Percentiles rank a stretch among this genome's conserved stretches.
phyloP scores from a whole-genome alignment of 768 basidiomycete genomes.

The Trametes maxima region DNA sequence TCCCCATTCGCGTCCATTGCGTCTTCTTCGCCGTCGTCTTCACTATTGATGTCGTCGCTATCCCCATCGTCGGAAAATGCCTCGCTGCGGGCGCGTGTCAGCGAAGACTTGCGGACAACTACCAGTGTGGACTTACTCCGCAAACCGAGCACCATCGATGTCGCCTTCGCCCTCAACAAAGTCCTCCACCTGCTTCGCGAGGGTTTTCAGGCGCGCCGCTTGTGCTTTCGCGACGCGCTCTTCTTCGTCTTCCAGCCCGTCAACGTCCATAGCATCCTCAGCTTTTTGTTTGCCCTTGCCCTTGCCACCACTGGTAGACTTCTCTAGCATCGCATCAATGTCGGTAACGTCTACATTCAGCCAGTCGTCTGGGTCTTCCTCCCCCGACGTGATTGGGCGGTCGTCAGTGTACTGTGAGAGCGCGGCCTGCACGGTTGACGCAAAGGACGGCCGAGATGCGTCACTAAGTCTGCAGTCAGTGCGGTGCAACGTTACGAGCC shows the following conservation, averaged over 20 bases:
- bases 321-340: conserved; percentile 73
- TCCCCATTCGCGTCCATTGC: conserved; percentile 41
- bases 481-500: background rate
- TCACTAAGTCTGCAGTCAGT: conserved; percentile 40
- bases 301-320: conserved; percentile 32
- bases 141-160: conserved; percentile 85
- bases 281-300: conserved; percentile 19
- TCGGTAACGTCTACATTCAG: conserved; percentile 74
- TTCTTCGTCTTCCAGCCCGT: conserved; percentile 43
- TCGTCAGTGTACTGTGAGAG: conserved; percentile 46
- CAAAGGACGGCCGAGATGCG: conserved; percentile 73
- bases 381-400: conserved; percentile 30
- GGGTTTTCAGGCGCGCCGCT: conserved; percentile 66
- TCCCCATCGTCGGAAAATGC: conserved; percentile 63
- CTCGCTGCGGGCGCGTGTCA: conserved; percentile 49
- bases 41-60: conserved; percentile 45
- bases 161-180: conserved; percentile 93
- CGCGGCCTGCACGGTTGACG: conserved; percentile 67
- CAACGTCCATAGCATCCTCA: conserved; percentile 54
- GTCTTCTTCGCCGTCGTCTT: conserved; percentile 36
- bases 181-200: conserved; percentile 85
- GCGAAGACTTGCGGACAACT: background rate
- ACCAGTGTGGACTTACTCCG: conserved; percentile 64
- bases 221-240: conserved; percentile 63
- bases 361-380: conserved; percentile 86